These are phyloP conservation scores for Aspergillus coremiiformis DNA, from an alignment of 495 filamentous ascomycete species.

Conservation along the genomic window DNA sequence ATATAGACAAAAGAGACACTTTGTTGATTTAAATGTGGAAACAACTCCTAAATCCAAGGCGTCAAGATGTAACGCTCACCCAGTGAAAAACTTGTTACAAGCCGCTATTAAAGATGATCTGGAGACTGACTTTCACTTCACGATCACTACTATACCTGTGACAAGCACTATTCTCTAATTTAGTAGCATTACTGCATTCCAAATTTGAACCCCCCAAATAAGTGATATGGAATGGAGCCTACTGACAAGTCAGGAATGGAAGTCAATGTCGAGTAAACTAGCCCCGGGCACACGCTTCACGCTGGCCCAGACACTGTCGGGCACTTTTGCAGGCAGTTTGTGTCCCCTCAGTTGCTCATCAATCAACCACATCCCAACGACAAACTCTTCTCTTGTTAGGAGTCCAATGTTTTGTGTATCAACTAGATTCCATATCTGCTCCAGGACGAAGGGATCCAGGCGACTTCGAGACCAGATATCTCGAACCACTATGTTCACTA, in stretches of 20 bases:
- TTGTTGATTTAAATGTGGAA: too few species aligned
- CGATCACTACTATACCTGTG: too few species aligned
- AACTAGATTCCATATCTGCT: constrained; percentile 81
- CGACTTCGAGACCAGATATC: constrained; percentile 83
- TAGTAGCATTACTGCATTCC: too few species aligned
- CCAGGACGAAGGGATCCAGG: constrained; percentile 59
- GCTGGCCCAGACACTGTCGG: constrained; percentile 81
- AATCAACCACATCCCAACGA: constrained; percentile 92
- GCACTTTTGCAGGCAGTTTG: constrained; percentile 73
- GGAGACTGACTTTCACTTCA: too few species aligned
- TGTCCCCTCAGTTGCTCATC: constrained; percentile 83
- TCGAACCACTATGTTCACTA: constrained; percentile 70
- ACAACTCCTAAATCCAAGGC: too few species aligned
- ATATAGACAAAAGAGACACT: too few species aligned
- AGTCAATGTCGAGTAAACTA: constrained; percentile 13
- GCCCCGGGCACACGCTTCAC: constrained; percentile 53
- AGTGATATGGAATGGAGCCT: not conserved
- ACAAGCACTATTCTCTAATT: too few species aligned
- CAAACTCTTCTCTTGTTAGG: constrained; percentile 74
- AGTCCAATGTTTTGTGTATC: constrained; percentile 53
- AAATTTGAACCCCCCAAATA: too few species aligned
- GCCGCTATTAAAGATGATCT: too few species aligned
- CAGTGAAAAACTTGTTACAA: too few species aligned
- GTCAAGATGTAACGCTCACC: too few species aligned
- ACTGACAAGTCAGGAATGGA: not conserved